Base-by-base conservation (phyloP, 2,329 filamentous ascomycete genomes). In the Sordariomycetes sp. region DNA sequence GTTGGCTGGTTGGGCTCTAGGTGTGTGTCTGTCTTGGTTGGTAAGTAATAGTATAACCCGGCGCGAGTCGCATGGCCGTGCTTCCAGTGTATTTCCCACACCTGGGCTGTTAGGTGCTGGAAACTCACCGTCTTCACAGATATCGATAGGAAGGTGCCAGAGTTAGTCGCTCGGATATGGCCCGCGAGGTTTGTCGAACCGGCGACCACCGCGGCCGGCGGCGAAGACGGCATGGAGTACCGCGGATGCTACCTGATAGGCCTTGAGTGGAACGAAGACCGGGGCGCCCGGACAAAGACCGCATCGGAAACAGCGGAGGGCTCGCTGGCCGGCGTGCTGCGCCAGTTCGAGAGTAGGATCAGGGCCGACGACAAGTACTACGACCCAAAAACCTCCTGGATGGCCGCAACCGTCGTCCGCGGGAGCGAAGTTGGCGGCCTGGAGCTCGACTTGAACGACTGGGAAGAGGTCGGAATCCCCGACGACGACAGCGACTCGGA, bases 1-100 rank as follows among this genome's bases (percentile, higher is more conserved):
- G 70, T 87, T 0, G 81, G 81, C 12, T 87, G 84, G 84, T 67
- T 88, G 2, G 84, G 87, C 64, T 85, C 81, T 8, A 76, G 80
- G 58, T 83, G 79, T 58, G 74, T 82, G 1, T 71, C 74, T 59
- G 70, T 88, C 37, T 74, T 87, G 22, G 78, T 82, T 60, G 80
- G 81, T 82, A 70, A 69, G 76, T 71, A 46, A 46, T 64, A 20
- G 37, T 43, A 16, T 43, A 43, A 4, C 18, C 37, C 14, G 18
- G 37, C 12, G 3, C 18, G 37, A 43, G 18, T 12, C 32, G 59
- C 59, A 18, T 57, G 54, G 48, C 12, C n/a, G 24, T 54, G 28
- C 16, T 24, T 16, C 34, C 22, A 16, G 11, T 11, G 2, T 55
- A 55, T 48, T 10, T 24, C 25, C 18, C 54, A 32, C 6, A 11